Base-by-base conservation (phyloP, 2,329 filamentous ascomycete genomes). In the Endoconidiophora polonica region DNA sequence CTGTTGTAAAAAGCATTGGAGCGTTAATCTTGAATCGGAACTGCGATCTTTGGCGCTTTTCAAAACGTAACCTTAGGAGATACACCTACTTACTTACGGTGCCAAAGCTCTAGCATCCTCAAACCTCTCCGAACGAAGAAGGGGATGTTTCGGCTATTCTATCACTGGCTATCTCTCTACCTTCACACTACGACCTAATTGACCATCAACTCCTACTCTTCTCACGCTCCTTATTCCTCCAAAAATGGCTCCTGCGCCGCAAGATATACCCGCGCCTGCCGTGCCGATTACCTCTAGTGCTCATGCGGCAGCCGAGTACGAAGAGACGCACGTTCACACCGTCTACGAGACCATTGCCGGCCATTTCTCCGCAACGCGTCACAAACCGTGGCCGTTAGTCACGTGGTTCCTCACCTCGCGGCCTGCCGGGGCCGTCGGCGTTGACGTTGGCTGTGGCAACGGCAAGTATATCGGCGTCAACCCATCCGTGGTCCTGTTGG, bases 361-460 rank as follows among this genome's bases (percentile, higher is more conserved):
- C 36, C 85, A 91, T 68, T 91, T 91, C 68, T 88, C 83, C 10
- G 77, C 81, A 14, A 90, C 85, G 20, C 76, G 79, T 54, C 76
- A 82, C 68, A 79, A 79, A 77, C 87, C 91, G 54, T 98, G 91
- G 91, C 91, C 91, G 20, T 81, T 93, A 57, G 84, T 96, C 50
- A 77, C 87, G 55, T 69, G 70, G 36, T 96, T 95, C 62, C 74
- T 96, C 36, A 67, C 70, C 46, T 67, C 69, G 29, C 74, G 83
- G 44, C 61, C 71, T 0, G 66, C 78, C 10, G 90, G 88, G 23
- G 75, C 84, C 46, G 66, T 96, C 50, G 91, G 91, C 7, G 72
- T 94, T 29, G 91, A 98, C 65, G 73, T 96, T 51, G 91, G 91
- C 54, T 96, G 91, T 66, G 91, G 91, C 53, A 98, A 98, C 67